Base-by-base conservation (phyloP, 805 yeast species). In the Zygoascus ofunaensis region DNA sequence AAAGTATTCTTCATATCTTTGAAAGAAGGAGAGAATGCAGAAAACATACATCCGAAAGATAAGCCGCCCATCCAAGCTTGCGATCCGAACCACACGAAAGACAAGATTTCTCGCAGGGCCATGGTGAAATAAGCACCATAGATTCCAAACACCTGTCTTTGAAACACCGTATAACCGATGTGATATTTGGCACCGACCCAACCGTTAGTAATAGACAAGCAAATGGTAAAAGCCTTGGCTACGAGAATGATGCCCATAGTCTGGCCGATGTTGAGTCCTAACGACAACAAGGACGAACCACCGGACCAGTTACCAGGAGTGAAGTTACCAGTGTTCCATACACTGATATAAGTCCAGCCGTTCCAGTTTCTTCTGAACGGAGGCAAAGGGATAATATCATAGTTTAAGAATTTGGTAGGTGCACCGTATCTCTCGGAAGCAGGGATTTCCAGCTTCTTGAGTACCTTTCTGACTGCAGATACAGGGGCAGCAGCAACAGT, bases 101-200 rank as follows among this genome's bases (percentile, higher is more conserved):
- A 67, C 37, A 74, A 56, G 26, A 71, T 62, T 33, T 67, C 63
- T 55, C 79, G 61, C 46, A 69, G 65, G 7, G 64, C 44, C 23
- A 75, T 61, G n/a, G 70, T 72, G 21, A 73, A 45, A 34, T 55
- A 61, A 3, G 74, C 65, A 2, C 77, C 76, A 47, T 63, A 57
- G 26, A 71, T 61, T 7, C 80, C 79, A 59, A 71, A 74, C 0
- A 71, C 59, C 39, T 66, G 63, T 43, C 79, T 56, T 21, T 66
- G 62, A 41, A 63, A 63, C 12, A 74, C 63, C 3, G 78, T 69
- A 50, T 64, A 74, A 1, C 79, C 77, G 37, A 74, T 63, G 53
- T 72, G 77, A 56, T 68, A 74, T 20, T 64, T 64, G 5, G 71
- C 65, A 28, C 79, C 79, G 15, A 68, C 70, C 54, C 67, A 65